phyloP scores from a whole-genome alignment of 768 basidiomycete species.

The Neoboletus subvelutipes region DNA sequence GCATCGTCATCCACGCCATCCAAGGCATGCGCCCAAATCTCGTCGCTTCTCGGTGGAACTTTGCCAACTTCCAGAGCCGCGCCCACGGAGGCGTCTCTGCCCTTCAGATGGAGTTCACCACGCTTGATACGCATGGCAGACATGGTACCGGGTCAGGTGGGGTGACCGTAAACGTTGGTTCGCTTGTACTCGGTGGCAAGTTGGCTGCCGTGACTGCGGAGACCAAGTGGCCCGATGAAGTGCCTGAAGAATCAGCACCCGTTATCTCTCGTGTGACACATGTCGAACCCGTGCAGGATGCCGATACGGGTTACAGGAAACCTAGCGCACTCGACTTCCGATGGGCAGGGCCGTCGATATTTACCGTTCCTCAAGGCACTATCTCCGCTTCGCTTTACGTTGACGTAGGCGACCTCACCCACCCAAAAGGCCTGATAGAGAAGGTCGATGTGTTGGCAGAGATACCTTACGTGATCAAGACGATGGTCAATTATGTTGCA shows the following conservation, averaged over 20 bases:
- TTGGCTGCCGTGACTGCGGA: constrained; percentile 76
- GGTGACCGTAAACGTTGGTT: constrained; percentile 83
- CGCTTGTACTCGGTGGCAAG: constrained; percentile 77
- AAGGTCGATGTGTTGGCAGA: constrained; percentile 96
- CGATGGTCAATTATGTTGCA: constrained; percentile 90
- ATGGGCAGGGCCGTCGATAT: constrained; percentile 74
- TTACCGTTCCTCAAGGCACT: constrained; percentile 48
- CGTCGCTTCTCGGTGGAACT: constrained; percentile 94
- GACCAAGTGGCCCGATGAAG: constrained; percentile 71
- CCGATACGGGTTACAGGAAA: constrained; percentile 77
- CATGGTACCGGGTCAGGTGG: constrained; percentile 79
- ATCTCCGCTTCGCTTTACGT: constrained; percentile 56
- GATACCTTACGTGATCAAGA: constrained; percentile 89
- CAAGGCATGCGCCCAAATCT: constrained; percentile 98
- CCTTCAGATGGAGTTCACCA: constrained; percentile 95
- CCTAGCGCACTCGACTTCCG: constrained; percentile 69
- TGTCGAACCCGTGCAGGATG: constrained; percentile 57
- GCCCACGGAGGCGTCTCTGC: constrained; percentile 76
- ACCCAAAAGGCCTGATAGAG: constrained; percentile 78
- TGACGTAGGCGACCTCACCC: constrained; percentile 55
- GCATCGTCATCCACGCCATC: constrained; percentile 88
- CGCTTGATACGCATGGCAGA: constrained; percentile 73
- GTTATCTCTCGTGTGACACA: constrained; percentile 70
- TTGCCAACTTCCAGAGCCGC: constrained; percentile 83
- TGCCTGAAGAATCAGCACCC: constrained; percentile 42